A percentile compares a stretch with the other conserved stretches of the same genome.
Conservation (phyloP, 2,329 filamentous ascomycete genomes). For the Epichloe aotearoae region DNA sequence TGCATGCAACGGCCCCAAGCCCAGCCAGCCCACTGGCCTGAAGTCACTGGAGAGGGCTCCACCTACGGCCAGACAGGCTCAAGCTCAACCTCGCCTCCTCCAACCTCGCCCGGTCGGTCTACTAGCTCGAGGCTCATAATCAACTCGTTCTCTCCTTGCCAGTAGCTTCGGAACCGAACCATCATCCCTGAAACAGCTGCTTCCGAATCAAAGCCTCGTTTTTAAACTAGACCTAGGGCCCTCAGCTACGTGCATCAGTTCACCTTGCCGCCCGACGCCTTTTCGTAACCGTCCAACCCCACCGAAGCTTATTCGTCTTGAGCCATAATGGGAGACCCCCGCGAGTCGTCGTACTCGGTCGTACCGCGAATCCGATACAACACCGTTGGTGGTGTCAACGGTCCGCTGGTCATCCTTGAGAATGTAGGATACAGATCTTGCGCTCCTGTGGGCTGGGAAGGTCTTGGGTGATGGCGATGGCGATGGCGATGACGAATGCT, state of each 20-base stretch:
- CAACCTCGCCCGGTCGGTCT: conserved; percentile 20
- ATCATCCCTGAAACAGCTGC: neutral
- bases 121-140: conserved; percentile 7
- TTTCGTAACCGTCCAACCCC: neutral
- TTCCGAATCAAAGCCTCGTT: neutral
- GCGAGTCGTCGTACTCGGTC: conserved; percentile 47
- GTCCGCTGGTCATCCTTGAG: conserved; percentile 92
- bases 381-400: conserved; percentile 95
- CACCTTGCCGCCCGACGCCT: neutral
- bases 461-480: neutral
- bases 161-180: neutral
- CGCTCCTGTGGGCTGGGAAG: neutral
- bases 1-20: neutral
- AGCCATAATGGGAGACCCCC: conserved; percentile 39
- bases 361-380: conserved; percentile 73
- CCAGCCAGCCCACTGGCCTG: conserved; percentile 9
- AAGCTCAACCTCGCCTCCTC: conserved; percentile 24
- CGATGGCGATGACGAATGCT: conserved; percentile 1
- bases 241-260: neutral
- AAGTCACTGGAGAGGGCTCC: conserved; percentile 13
- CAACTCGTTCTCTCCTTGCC: conserved; percentile 7
- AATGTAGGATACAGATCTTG: conserved; percentile 47
- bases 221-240: neutral
- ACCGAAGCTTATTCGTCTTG: conserved; percentile 5
- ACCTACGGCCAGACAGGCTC: conserved; percentile 25